Evolutionary conservation across 306 rosid genomes (phyloP), one percentile per base, ranked within the genome.

Genomic region (Dryas drummondii): DNA sequence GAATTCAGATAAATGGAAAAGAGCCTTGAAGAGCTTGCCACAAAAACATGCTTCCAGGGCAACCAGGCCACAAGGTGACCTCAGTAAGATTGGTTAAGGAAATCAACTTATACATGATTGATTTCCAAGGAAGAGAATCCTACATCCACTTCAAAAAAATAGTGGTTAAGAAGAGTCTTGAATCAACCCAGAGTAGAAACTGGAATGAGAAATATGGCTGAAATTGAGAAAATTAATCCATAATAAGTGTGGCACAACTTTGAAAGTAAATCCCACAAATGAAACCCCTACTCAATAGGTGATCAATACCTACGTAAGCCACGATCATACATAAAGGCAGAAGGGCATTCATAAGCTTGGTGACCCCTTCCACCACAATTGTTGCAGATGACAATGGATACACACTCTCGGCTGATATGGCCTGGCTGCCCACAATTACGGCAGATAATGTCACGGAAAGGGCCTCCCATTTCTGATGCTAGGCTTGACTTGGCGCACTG

Each of bases 301-400:
- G 64, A 57, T 78, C 57, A 78, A 40, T 17, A 78, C 73, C 60
- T 45, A 2, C 32, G 67, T 1, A 41, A 4, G 60, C 67, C 67
- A 32, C 40, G 48, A 40, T 47, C 60, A 41, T 55, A 56, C 61
- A 54, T 72, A 12, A 11, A 32, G 4, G 46, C 77, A 2, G 68
- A 78, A 32, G 82, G 82, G 67, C 78, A 73, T 12, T 37, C 65
- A 16, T 56, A 55, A 4, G 83, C 78, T 44, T 73, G 75, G 71
- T 73, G 83, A 53, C 71, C 75, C 14, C 70, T 73, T 49, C 83
- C 66, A 2, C 83, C 83, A 22, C 83, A 66, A 22, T 59, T 79
- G 75, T 42, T 26, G 75, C 79, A 79, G 46, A 59, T 67, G 79
- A 59, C 58, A 26, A 73, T 16, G 16, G 75, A 50, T 7, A 11